Conservation (phyloP, 139 green algal genomes). For the Micractinium sp. region DNA sequence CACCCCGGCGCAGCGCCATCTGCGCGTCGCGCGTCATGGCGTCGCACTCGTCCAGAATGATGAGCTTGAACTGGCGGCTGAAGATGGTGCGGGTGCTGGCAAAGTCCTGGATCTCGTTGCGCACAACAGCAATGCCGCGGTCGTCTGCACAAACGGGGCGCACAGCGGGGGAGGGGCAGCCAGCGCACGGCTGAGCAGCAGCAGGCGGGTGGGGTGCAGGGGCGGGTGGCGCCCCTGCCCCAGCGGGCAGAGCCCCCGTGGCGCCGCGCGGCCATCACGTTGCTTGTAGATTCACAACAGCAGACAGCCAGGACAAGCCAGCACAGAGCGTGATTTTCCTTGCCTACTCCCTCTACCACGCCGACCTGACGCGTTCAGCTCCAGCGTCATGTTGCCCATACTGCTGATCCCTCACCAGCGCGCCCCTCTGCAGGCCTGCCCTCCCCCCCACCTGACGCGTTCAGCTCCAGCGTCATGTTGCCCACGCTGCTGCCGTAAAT, state of each 20-base stretch:
- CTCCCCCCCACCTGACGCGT: constrained; percentile 91
- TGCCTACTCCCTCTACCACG: too few species aligned
- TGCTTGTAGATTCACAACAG: too few species aligned
- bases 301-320: too few species aligned
- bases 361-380: constrained; percentile 98
- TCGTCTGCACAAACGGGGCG: constrained; percentile 24
- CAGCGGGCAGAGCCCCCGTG: neutral
- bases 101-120: constrained; percentile 98
- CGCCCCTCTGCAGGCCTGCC: too few species aligned
- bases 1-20: constrained; percentile 91
- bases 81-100: constrained; percentile 93
- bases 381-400: constrained; percentile 61
- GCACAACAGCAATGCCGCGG: constrained; percentile 50
- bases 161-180: neutral
- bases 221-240: neutral
- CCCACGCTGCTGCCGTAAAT: constrained; percentile 62
- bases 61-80: constrained; percentile 92
- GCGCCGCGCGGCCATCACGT: too few species aligned
- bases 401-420: too few species aligned
- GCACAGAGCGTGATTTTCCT: neutral
- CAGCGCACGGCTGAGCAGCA: neutral
- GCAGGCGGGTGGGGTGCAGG: neutral
- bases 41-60: constrained; percentile 99
- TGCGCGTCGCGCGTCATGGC: constrained; percentile 99
- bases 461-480: constrained; percentile 86